Percentiles rank a stretch among this genome's conserved stretches.
phyloP scores from a whole-genome alignment of 371 early-diverging fungal genomes.

The Sporodiniella umbellata region DNA sequence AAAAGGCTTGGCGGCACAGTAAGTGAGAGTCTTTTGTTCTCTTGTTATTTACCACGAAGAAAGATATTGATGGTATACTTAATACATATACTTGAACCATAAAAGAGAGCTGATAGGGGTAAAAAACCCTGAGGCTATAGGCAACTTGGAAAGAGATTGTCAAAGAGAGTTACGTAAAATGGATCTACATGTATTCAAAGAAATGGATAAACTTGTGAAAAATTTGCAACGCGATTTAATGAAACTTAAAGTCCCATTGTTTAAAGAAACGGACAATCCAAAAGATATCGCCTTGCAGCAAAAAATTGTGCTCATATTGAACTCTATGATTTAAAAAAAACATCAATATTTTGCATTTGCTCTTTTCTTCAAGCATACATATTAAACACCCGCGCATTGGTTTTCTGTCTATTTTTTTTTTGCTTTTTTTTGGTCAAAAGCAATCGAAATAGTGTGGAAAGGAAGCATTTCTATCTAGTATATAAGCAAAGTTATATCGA shows the following conservation, averaged over 20 bases:
- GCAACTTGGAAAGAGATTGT: conserved; percentile 18
- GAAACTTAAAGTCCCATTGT: conserved; percentile 38
- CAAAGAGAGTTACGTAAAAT: conserved; percentile 23
- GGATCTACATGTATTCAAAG: conserved; percentile 31
- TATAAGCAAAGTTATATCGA: too few relatives aligned
- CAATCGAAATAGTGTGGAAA: too few relatives aligned
- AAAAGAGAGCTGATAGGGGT: conserved; percentile 23
- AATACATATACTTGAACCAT: too few relatives aligned
- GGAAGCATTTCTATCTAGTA: too few relatives aligned
- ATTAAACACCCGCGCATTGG: too few relatives aligned
- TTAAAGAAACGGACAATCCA: conserved; percentile 26
- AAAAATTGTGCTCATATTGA: conserved; percentile 36
- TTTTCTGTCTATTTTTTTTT: too few relatives aligned
- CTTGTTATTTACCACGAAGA: background rate
- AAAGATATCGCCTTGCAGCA: conserved; percentile 32
- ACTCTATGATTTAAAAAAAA: background rate
- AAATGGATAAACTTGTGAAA: conserved; percentile 30
- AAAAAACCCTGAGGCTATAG: conserved; percentile 3
- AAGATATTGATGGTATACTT: too few relatives aligned
- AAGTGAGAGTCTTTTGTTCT: background rate
- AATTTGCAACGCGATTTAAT: conserved; percentile 27
- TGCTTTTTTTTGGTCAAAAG: too few relatives aligned
- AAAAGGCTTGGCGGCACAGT: conserved; percentile 37
- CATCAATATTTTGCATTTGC: too few relatives aligned
- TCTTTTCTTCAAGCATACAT: too few relatives aligned